These are phyloP conservation scores for Pichia paraexigua DNA, from an alignment of 805 yeast genomes.

Conservation along the genomic window DNA sequence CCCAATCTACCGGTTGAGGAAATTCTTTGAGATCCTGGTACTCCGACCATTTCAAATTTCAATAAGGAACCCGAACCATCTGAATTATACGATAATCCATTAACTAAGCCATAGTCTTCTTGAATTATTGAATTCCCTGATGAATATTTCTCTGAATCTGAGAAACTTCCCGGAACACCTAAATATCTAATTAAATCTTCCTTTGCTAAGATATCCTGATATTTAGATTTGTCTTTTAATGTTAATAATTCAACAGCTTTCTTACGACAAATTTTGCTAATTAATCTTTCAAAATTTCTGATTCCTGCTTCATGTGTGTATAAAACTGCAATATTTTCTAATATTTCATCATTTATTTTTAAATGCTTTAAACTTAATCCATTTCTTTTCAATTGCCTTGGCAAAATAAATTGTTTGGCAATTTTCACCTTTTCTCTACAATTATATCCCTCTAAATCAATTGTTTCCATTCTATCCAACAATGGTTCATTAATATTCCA, in stretches of 20 bases:
- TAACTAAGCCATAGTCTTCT: conserved; percentile 63
- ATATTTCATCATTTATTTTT: conserved; percentile 41
- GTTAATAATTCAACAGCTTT: conserved; percentile 67
- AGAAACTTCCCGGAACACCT: conserved; percentile 43
- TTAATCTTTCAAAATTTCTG: conserved; percentile 63
- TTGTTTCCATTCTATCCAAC: conserved; percentile 76
- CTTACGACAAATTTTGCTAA: conserved; percentile 71
- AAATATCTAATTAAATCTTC: conserved; percentile 59
- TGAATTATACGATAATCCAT: conserved; percentile 81
- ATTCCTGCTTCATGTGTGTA: conserved; percentile 87
- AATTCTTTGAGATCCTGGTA: conserved; percentile 42
- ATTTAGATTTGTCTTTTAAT: conserved; percentile 22
- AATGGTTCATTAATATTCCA: conserved; percentile 67
- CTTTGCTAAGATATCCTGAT: conserved; percentile 35
- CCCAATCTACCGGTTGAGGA: conserved; percentile 79
- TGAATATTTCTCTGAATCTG: conserved; percentile 31
- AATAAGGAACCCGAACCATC: conserved; percentile 81
- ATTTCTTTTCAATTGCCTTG: conserved; percentile 63
- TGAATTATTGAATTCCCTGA: conserved; percentile 40
- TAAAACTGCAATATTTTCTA: conserved; percentile 53
- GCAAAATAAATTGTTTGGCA: conserved; percentile 59
- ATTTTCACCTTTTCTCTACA: conserved; percentile 68
- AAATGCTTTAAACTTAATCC: conserved; percentile 47
- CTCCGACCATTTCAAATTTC: conserved; percentile 68
- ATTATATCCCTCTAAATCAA: conserved; percentile 72